Evolutionary conservation across 1,139 yeast genomes (phyloP), one percentile per base, ranked within the genome.

Genomic region (Geotrichum siamense): DNA sequence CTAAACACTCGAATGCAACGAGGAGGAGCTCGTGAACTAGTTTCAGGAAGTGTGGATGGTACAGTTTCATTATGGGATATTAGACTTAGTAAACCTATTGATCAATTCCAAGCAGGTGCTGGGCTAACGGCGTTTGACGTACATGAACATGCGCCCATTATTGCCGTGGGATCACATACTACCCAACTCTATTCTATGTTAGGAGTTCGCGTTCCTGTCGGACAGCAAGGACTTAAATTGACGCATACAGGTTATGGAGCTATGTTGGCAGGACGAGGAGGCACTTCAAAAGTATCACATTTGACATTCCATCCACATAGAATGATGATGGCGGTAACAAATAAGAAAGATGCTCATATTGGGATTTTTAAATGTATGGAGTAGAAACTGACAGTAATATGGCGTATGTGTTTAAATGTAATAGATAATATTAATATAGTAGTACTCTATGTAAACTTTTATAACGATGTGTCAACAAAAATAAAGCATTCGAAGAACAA

Each of bases 71-170:
- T 91, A 23, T 93, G 98, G 98, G 98, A 91, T 63, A 80, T 91
- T 29, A 70, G 98, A 48, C 59, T 68, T 34, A 74, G 77, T 47
- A 78, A 78, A 10, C 91, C 96, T 0, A 84, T 91, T 2, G 66
- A 74, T 19, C 67, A 78, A 1, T 86, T 69, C 32, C 39, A 68
- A 25, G 76, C 82, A 2, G 81, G 78, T 19, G 72, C 71, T 43
- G 77, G 79, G 6, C 75, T 87, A 72, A 74, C 94, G 13, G 74
- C 85, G 26, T 71, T 86, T 48, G 85, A 84, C 55, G 76, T 85
- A 2, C 98, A 91, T 63, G 98, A 91, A 57, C 98, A 91, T 64
- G 98, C 98, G 0, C 97, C 98, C 0, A 72, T 89, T 1, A 76
- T 89, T 52, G 86, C 87, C 9, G 81, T 94, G 1, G 97, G 95